These are phyloP conservation scores for Leishmania arabica DNA, from an alignment of 208 protist genomes.

Conservation along the genomic window DNA sequence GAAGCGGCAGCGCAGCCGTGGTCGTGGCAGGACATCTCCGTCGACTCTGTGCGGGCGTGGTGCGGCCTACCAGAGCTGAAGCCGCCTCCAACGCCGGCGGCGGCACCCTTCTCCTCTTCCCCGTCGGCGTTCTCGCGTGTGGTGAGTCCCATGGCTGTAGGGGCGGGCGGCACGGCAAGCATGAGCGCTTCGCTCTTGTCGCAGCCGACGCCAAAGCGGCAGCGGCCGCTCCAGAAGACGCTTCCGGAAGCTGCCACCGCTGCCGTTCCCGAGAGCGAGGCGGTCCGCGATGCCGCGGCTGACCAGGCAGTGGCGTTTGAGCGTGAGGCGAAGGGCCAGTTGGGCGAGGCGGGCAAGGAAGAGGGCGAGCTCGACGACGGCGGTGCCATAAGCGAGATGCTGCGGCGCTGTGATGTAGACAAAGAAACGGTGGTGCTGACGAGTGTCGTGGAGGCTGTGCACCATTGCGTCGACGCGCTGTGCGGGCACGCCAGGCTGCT, in stretches of 20 bases:
- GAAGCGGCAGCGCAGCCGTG: conserved; percentile 7
- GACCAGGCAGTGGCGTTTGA: background rate
- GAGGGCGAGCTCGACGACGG: conserved; percentile 2
- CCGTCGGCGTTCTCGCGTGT: background rate
- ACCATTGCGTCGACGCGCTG: conserved; percentile 7
- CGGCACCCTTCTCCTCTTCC: background rate
- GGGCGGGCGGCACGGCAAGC: background rate
- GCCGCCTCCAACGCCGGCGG: background rate
- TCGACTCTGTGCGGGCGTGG: conserved; percentile 12
- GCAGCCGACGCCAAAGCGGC: background rate
- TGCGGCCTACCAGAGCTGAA: conserved; percentile 22
- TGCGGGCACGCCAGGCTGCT: conserved; percentile 17
- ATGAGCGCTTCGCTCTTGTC: background rate
- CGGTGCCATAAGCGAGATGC: conserved; percentile 2
- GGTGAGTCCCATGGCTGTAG: background rate
- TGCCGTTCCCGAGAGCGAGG: background rate
- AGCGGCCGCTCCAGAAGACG: background rate
- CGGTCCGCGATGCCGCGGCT: background rate
- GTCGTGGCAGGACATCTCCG: conserved; percentile 27
- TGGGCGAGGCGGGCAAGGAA: background rate
- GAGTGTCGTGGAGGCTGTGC: conserved; percentile 13
- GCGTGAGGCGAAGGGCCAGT: background rate
- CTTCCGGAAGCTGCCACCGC: background rate
- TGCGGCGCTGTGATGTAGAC: conserved; percentile 17
- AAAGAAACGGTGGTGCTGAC: conserved; percentile 24